phyloP scores from a whole-genome alignment of 768 basidiomycete species.

The Candolleomyces eurysporus region DNA sequence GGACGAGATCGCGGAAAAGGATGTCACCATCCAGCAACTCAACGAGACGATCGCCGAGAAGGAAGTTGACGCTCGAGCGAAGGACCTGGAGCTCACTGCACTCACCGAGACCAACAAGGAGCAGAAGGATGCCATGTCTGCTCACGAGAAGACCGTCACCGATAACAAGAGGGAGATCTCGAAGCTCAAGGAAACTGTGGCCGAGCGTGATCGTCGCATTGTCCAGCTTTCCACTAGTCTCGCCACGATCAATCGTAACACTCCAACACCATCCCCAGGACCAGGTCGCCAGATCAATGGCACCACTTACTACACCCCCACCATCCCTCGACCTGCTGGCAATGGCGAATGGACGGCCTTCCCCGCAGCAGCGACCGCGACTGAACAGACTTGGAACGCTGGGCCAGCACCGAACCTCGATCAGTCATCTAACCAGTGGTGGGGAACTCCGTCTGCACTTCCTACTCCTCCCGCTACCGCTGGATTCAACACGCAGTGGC shows the following conservation, averaged over 20 bases:
- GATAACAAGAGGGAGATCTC: neutral
- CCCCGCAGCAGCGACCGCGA: neutral
- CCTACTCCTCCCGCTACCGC: neutral
- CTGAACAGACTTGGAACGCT: neutral
- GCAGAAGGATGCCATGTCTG: neutral
- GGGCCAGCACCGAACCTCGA: neutral
- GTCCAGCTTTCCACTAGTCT: neutral
- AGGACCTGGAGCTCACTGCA: neutral
- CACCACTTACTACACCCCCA: constrained; percentile 2
- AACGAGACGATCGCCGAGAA: neutral
- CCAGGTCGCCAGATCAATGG: constrained; percentile 1
- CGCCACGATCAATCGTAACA: neutral
- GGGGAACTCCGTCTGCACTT: neutral
- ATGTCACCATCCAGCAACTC: neutral
- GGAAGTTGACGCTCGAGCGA: neutral
- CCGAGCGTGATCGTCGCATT: neutral
- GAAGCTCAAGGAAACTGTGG: neutral
- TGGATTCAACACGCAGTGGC: neutral
- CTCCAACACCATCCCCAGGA: neutral
- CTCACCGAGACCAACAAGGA: neutral
- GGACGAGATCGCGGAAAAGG: neutral
- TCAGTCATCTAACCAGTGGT: neutral
- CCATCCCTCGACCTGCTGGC: neutral
- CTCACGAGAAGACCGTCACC: neutral
- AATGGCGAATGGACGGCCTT: neutral